Conservation (phyloP, 257 asterid species). For the Eustoma russellianum region DNA sequence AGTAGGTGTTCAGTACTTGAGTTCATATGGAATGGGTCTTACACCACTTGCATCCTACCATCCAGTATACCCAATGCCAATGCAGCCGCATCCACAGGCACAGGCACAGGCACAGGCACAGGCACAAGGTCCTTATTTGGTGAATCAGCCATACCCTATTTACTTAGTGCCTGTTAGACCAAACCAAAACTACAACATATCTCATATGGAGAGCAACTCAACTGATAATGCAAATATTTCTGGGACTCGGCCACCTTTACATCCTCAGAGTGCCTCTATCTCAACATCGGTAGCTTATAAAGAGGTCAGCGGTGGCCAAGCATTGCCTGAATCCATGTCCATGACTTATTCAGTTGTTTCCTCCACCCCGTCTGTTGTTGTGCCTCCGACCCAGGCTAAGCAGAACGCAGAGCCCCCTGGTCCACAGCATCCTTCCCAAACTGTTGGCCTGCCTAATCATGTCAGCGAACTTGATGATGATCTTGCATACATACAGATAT, state of each 20-base stretch:
- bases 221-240: slow-evolving; percentile 20
- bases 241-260: slow-evolving; percentile 34
- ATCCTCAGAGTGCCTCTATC: slow-evolving; percentile 28
- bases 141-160: slow-evolving; percentile 56
- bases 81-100: slow-evolving; percentile 24
- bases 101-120: background rate
- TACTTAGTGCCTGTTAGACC: slow-evolving; percentile 47
- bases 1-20: slow-evolving; percentile 40
- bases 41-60: slow-evolving; percentile 50
- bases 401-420: slow-evolving; percentile 26
- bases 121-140: slow-evolving; percentile 27
- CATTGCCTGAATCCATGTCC: slow-evolving; percentile 29
- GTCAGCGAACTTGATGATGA: slow-evolving; percentile 55
- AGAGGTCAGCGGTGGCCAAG: slow-evolving; percentile 34
- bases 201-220: slow-evolving; percentile 24
- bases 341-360: slow-evolving; percentile 19
- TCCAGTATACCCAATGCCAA: slow-evolving; percentile 61
- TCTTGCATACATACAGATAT: slow-evolving; percentile 61
- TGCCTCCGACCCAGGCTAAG: slow-evolving; percentile 32
- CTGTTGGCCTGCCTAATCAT: slow-evolving; percentile 21
- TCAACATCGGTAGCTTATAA: slow-evolving; percentile 16
- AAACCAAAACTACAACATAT: slow-evolving; percentile 33
- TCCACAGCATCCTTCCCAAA: slow-evolving; percentile 27
- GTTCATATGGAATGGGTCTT: slow-evolving; percentile 38
- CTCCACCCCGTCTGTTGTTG: slow-evolving; percentile 15